Percentiles rank a stretch among this genome's conserved stretches.
Conservation (phyloP, 345 rosid genomes). For the Mangifera indica region DNA sequence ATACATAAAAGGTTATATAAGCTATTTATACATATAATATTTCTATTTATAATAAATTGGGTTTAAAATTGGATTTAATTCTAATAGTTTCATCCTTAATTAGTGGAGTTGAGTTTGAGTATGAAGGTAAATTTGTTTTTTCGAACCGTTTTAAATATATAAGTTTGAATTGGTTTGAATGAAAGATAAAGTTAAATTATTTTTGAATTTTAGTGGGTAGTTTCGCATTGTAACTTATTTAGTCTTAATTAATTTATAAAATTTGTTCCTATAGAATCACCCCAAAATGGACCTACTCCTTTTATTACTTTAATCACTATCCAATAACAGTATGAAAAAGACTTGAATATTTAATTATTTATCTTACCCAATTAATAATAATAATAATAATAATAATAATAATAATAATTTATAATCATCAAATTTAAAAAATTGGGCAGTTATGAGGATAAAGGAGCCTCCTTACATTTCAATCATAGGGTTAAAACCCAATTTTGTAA, state of each 20-base stretch:
- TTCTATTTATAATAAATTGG: no score
- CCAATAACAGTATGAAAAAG: constrained; percentile 16
- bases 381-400: not conserved
- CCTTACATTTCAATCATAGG: no score
- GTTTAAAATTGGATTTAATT: not conserved
- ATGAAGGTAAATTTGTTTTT: no score
- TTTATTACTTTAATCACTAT: constrained; percentile 4
- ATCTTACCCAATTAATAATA: not conserved
- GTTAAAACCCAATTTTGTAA: constrained; percentile 5
- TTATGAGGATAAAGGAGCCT: no score
- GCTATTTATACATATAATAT: no score
- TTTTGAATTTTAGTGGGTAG: no score
- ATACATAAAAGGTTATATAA: no score
- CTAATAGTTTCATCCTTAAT: no score
- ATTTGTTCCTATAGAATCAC: not conserved
- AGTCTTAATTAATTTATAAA: not conserved
- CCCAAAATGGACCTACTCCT: constrained; percentile 18
- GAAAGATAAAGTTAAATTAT: no score
- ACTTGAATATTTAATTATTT: constrained; percentile 14
- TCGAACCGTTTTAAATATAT: no score
- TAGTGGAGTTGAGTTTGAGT: no score
- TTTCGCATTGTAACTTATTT: not conserved
- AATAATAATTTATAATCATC: not conserved
- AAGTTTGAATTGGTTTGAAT: not conserved
- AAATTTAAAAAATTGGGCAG: not conserved